Evolutionary conservation across 1,284 basidiomycete genomes (phyloP), one percentile per base, ranked within the genome.

Genomic region (Naganishia sp.): DNA sequence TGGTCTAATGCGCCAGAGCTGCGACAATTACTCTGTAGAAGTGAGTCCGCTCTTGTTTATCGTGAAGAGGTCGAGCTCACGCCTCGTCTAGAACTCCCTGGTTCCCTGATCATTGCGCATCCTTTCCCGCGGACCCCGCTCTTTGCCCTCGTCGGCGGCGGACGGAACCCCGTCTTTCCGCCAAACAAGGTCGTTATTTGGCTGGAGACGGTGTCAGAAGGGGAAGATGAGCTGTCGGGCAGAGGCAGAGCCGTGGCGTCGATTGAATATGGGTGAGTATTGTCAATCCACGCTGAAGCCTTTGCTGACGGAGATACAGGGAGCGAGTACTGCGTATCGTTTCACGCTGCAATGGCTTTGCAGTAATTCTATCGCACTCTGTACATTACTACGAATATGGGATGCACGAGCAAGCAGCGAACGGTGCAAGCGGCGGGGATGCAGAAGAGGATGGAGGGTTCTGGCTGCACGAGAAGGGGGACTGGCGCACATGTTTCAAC

Each of bases 401-500:
- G 25, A 82, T 85, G 2, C 69, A 70, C 15, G 57, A 70, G 60
- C 80, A 81, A 52, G 80, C 18, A 25, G 53, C 31, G 28, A 15
- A 25, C 6, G 43, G 69, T 23, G 60, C 65, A 39, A 71, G 68
- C 50, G 66, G 50, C 35, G 69, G 68, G 23, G 66, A 31, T 9
- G 58, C 49, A 41, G 58, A 62, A 7, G 39, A 47, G 23, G 60
- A 65, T 10, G 46, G 55, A 17, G 73, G 69, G 6, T 76, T 79
- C 62, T 69, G 72, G 71, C 13, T 79, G 88, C 43, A 81, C 81
- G 72, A 84, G 88, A 75, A 86, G 84, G 86, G 83, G 10, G 90
- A 92, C 79, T 96, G 90, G 86, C 90, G 94, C 71, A 97, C 94
- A 7, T 88, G 86, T 70, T 89, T 92, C 79, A 97, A 97, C 78